phyloP scores from a whole-genome alignment of 1,284 basidiomycete species.

The Cryptococcus sp. region DNA sequence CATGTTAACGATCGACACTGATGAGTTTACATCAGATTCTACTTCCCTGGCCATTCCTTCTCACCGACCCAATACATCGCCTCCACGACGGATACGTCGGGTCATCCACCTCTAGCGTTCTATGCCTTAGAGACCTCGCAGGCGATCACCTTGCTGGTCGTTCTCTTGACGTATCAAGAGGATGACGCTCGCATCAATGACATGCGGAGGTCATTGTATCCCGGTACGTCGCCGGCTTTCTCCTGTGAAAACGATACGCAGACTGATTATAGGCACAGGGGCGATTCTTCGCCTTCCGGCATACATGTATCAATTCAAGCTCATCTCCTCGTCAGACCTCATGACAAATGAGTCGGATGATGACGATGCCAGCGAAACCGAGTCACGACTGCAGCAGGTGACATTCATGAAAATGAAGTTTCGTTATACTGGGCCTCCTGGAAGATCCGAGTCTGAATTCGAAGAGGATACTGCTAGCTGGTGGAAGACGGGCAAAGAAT shows the following conservation, averaged over 20 bases:
- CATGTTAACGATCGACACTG: not conserved
- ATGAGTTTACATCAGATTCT: not conserved
- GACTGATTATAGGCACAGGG: not conserved
- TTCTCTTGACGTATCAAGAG: not conserved
- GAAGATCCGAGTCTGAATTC: not conserved
- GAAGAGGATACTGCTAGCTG: not conserved
- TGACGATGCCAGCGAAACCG: not conserved
- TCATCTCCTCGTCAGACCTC: not conserved
- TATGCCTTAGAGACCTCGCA: not conserved
- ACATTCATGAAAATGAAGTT: not conserved
- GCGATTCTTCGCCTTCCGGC: not conserved
- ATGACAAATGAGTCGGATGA: not conserved
- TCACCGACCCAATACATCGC: conserved; percentile 5
- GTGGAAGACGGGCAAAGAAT: conserved; percentile 2
- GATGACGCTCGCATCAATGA: not conserved
- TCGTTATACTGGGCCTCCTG: not conserved
- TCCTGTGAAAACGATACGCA: no score
- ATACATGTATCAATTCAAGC: not conserved
- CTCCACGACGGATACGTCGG: no score
- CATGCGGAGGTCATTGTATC: not conserved
- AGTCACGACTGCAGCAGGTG: not conserved
- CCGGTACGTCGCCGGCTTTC: not conserved
- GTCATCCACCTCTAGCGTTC: not conserved
- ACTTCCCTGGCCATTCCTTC: conserved; percentile 8
- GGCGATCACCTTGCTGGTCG: not conserved